Evolutionary conservation across 192 early-diverging fungal species (phyloP), one percentile per base, ranked within the genome.

Genomic region (Linnemannia hyalina): DNA sequence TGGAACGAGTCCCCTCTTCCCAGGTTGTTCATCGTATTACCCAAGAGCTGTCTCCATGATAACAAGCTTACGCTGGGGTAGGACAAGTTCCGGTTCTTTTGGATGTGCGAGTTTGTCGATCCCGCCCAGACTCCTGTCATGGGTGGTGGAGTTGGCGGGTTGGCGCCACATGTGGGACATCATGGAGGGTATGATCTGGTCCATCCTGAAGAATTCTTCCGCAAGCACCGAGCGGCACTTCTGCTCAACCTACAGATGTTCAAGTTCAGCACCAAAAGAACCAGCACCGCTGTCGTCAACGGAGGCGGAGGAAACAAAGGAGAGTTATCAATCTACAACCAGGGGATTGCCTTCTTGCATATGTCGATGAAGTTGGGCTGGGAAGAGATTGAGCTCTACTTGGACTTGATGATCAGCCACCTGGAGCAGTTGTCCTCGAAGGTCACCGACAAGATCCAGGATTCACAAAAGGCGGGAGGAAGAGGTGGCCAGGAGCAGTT

Each of bases 81-180:
- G 60, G 60, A 65, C 29, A 65, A 65, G 11, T 65, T 65, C 26
- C 60, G 60, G 26, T 65, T 65, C 60, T 65, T 65, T 65, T 65
- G 60, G 60, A 65, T 65, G 60, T 65, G 60, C 29, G 60, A 65
- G 29, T 32, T 29, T 32, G 29, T 65, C 60, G 60, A 65, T 29
- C 26, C 60, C 10, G n/a, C 29, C 26, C 60, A 32, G 29, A 15
- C 29, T 32, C n/a, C 60, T 65, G 60, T 29, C 23, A 23, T 26
- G 3, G 26, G 9, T 6, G 23, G 26, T 26, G 11, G 23, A 9
- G n/a, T 40, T 40, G 38, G 29, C 11, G 26, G 29, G 2, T 32
- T 65, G 60, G 13, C 26, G 11, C 60, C 60, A 4, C 60, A 65
- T 65, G 60, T 65, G 60, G 60, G 60, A 4, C 60, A 65, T 29